These are phyloP conservation scores for Sambucus nigra DNA, from an alignment of 129 eudicot genomes.

Conservation along the genomic window DNA sequence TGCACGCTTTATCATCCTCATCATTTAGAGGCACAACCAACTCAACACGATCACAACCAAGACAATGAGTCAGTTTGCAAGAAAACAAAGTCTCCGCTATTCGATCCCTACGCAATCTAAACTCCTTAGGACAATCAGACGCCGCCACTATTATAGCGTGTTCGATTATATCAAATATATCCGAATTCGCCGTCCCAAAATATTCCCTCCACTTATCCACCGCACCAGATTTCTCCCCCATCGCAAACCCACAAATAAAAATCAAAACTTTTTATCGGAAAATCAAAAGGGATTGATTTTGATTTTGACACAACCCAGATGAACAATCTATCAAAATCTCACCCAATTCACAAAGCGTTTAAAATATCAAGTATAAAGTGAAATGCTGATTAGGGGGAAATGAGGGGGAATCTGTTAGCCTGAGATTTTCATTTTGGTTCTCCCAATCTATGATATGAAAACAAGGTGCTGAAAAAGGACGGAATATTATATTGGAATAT, in stretches of 20 bases:
- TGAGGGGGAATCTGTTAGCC: no score
- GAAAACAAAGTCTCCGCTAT: conserved; percentile 68
- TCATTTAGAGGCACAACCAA: conserved; percentile 28
- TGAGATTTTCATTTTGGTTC: no score
- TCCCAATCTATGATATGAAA: no score
- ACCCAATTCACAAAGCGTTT: no score
- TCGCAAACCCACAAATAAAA: no score
- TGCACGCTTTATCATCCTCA: conserved; percentile 12
- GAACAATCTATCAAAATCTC: no score
- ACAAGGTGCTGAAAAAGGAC: neutral
- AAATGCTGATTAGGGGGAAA: no score
- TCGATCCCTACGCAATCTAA: conserved; percentile 51
- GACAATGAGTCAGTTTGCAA: conserved; percentile 48
- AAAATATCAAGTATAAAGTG: no score
- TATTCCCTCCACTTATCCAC: conserved; percentile 75
- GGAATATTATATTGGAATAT: neutral
- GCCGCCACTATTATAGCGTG: conserved; percentile 81
- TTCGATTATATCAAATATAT: conserved; percentile 67
- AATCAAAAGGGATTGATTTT: no score
- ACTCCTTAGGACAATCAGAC: conserved; percentile 66
- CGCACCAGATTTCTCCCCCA: conserved; percentile 26
- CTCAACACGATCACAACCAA: conserved; percentile 50
- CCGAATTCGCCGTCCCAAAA: conserved; percentile 45
- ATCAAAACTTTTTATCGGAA: no score
- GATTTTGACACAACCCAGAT: no score